A percentile compares a stretch with the other conserved stretches of the same genome.
phyloP scores from a whole-genome alignment of 768 basidiomycete species.

The Xerocomus brunneocitrinus region DNA sequence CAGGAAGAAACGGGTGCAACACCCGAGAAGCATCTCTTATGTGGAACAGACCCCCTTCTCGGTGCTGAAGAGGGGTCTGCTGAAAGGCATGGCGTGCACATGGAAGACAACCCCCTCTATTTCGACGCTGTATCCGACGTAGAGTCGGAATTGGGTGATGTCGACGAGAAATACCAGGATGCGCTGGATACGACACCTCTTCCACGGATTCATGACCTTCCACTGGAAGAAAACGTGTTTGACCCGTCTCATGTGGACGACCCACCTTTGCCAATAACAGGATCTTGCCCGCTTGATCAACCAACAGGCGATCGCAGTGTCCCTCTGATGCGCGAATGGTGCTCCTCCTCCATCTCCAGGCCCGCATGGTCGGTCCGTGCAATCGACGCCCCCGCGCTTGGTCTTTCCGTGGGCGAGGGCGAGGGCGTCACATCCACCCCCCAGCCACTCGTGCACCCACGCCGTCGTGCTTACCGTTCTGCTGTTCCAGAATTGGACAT shows the following conservation, averaged over 20 bases:
- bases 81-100: not conserved
- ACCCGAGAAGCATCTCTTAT: not conserved
- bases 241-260: constrained; percentile 9
- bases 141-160: constrained; percentile 24
- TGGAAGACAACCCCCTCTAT: constrained; percentile 3
- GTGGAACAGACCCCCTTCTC: not conserved
- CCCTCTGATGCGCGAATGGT: constrained; percentile 12
- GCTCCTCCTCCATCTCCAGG: constrained; percentile 12
- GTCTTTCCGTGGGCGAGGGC: constrained; percentile 9
- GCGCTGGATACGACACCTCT: constrained; percentile 27
- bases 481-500: constrained; percentile 52
- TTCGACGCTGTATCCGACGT: constrained; percentile 15
- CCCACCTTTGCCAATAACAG: constrained; percentile 7
- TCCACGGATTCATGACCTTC: constrained; percentile 14
- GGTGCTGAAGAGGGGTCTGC: constrained; percentile 2
- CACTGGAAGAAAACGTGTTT: constrained; percentile 11
- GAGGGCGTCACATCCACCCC: constrained; percentile 1
- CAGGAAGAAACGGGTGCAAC: not conserved
- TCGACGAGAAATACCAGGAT: constrained; percentile 30
- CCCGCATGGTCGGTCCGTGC: constrained; percentile 31
- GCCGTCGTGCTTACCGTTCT: constrained; percentile 33
- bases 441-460: constrained; percentile 17
- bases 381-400: constrained; percentile 19
- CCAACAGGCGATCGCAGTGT: constrained; percentile 7
- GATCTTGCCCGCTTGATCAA: constrained; percentile 5